A percentile compares a stretch with the other conserved stretches of the same genome.
Evolutionary conservation across 1,139 yeast species (phyloP).

Genomic region (Trichomonascaceae sp.): DNA sequence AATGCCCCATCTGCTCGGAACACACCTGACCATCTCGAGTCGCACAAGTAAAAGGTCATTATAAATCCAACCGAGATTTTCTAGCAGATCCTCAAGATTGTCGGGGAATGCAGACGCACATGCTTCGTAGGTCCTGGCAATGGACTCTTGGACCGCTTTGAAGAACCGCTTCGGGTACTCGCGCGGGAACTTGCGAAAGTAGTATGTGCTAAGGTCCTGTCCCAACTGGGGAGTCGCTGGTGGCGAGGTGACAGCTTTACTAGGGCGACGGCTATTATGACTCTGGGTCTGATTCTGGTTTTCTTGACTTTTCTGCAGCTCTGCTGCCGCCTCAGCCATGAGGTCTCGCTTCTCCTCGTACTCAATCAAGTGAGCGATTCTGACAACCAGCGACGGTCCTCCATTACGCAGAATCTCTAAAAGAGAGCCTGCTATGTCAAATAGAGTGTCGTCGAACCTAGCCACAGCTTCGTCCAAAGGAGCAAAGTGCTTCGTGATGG

Average conservation of each 20-base stretch:
- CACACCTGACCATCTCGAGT: slow-evolving; percentile 39
- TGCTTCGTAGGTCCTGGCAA: slow-evolving; percentile 52
- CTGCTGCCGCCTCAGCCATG: slow-evolving; percentile 39
- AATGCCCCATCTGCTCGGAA: slow-evolving; percentile 70
- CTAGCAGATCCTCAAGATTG: slow-evolving; percentile 41
- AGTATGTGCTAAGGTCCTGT: background rate
- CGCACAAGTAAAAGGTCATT: slow-evolving; percentile 61
- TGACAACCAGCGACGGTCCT: slow-evolving; percentile 53
- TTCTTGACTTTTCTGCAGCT: slow-evolving; percentile 22
- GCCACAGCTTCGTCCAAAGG: slow-evolving; percentile 38
- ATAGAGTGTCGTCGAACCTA: slow-evolving; percentile 52
- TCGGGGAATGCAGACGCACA: slow-evolving; percentile 43
- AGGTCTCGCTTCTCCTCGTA: slow-evolving; percentile 70
- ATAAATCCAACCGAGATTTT: slow-evolving; percentile 72
- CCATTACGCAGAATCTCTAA: slow-evolving; percentile 61
- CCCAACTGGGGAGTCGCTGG: background rate
- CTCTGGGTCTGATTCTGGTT: slow-evolving; percentile 1
- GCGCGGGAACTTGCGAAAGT: slow-evolving; percentile 33
- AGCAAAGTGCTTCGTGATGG: slow-evolving; percentile 45
- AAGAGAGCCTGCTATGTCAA: slow-evolving; percentile 45
- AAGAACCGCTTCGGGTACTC: slow-evolving; percentile 56
- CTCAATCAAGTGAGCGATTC: slow-evolving; percentile 66
- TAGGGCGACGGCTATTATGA: background rate
- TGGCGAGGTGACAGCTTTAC: background rate
- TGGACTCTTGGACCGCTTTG: slow-evolving; percentile 44